These are phyloP conservation scores for Hypoxylon sp. DNA, from an alignment of 2,329 filamentous ascomycete species.

Conservation along the genomic window DNA sequence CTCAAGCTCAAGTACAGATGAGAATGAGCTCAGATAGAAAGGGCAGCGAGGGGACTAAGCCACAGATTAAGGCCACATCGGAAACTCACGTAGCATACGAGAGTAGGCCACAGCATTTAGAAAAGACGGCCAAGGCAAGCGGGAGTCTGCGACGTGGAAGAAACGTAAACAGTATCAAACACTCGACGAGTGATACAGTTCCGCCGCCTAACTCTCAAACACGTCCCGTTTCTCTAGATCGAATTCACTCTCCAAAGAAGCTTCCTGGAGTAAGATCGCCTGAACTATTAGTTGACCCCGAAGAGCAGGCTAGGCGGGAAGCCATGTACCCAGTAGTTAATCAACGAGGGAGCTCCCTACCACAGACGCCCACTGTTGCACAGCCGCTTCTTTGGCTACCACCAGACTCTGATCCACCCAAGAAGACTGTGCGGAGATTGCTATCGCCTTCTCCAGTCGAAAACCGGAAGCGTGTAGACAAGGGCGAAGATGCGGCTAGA, in stretches of 20 bases:
- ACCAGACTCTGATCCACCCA: no score
- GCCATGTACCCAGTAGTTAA: neutral
- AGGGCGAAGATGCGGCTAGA: neutral
- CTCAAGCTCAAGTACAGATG: neutral
- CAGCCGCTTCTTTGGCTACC: no score
- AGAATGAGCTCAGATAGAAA: neutral
- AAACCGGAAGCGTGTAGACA: neutral
- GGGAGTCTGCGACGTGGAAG: neutral
- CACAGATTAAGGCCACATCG: constrained; percentile 11
- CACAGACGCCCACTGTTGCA: neutral
- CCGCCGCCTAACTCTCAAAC: neutral
- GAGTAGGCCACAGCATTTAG: constrained; percentile 11
- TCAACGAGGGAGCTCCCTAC: neutral
- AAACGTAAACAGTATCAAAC: neutral
- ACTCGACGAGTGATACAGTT: neutral
- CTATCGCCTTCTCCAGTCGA: neutral
- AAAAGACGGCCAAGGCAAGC: neutral
- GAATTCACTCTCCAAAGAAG: neutral
- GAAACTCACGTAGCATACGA: constrained; percentile 32
- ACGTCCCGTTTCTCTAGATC: neutral
- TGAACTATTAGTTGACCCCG: neutral
- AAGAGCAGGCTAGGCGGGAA: neutral
- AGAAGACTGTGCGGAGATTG: no score
- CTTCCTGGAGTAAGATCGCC: neutral
- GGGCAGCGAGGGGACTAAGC: neutral